These are phyloP conservation scores for Skeletonema grethae DNA, from an alignment of 108 stramenopile genomes.

Conservation along the genomic window DNA sequence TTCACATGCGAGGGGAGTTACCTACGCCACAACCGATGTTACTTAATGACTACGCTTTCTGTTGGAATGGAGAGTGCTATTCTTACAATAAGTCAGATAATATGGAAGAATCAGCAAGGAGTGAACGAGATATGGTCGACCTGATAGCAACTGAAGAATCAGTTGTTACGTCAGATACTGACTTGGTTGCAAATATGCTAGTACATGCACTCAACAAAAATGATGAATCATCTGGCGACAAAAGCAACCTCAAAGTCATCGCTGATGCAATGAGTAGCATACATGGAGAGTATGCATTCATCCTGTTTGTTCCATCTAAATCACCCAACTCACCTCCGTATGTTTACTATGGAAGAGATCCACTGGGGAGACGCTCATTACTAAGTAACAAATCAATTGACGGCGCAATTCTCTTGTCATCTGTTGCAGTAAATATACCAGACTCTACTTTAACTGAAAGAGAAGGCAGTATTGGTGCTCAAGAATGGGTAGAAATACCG, in stretches of 20 bases:
- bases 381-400: conserved; percentile 41
- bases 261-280: conserved; percentile 23
- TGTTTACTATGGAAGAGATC: conserved; percentile 71
- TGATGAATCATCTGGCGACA: not conserved
- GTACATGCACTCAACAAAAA: conserved; percentile 8
- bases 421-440: conserved; percentile 28
- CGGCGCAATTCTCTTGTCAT: conserved; percentile 36
- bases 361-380: conserved; percentile 72
- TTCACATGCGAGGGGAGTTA: conserved; percentile 63
- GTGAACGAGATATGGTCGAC: conserved; percentile 30
- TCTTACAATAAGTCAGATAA: conserved; percentile 18
- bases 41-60: conserved; percentile 49
- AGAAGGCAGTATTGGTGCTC: conserved; percentile 15
- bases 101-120: not conserved
- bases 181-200: conserved; percentile 36
- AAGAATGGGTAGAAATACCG: conserved; percentile 63
- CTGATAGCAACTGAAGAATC: conserved; percentile 21
- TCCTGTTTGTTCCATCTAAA: conserved; percentile 33
- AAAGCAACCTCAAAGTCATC: conserved; percentile 22
- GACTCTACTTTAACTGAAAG: not conserved
- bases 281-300: conserved; percentile 55
- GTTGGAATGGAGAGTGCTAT: conserved; percentile 91
- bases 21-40: conserved; percentile 54
- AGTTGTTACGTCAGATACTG: conserved; percentile 16
- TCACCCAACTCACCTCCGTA: conserved; percentile 10